These are phyloP conservation scores for Penicillium desertorum DNA, from an alignment of 495 filamentous ascomycete genomes.

Conservation along the genomic window DNA sequence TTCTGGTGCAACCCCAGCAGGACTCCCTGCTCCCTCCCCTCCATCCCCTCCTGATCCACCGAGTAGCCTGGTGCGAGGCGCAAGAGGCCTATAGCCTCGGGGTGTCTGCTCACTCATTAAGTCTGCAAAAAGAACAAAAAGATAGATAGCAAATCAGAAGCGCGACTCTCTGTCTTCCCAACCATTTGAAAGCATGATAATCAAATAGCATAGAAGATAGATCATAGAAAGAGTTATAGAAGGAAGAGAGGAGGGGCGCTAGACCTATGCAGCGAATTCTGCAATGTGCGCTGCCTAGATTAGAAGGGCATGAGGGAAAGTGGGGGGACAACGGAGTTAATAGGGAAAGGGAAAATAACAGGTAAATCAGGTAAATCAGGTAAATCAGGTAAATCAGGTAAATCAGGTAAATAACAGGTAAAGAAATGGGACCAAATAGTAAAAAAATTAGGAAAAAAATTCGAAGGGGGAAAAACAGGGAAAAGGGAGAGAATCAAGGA, in stretches of 20 bases:
- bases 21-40: slow-evolving; percentile 16
- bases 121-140: slow-evolving; percentile 1
- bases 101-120: slow-evolving; percentile 35
- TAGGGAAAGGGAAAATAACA: slow-evolving; percentile 15
- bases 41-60: slow-evolving; percentile 8
- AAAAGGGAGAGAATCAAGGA: slow-evolving; percentile 11
- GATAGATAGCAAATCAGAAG: slow-evolving; percentile 1
- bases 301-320: not conserved
- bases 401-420: slow-evolving; percentile 13
- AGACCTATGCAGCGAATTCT: slow-evolving; percentile 5
- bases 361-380: slow-evolving; percentile 16
- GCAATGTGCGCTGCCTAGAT: slow-evolving; percentile 1
- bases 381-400: slow-evolving; percentile 14
- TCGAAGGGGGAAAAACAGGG: slow-evolving; percentile 3
- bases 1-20: slow-evolving; percentile 22
- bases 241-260: slow-evolving; percentile 5
- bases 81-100: slow-evolving; percentile 37
- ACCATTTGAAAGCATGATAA: slow-evolving; percentile 11
- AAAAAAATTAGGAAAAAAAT: slow-evolving; percentile 18
- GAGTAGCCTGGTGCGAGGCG: slow-evolving; percentile 30
- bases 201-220: slow-evolving; percentile 8
- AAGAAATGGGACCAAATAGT: not conserved
- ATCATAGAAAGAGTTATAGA: slow-evolving; percentile 8
- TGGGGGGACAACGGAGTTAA: slow-evolving; percentile 1
- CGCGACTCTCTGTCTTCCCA: not conserved